Evolutionary conservation across 1,284 basidiomycete genomes (phyloP).

Genomic region (Leccinum variabile): DNA sequence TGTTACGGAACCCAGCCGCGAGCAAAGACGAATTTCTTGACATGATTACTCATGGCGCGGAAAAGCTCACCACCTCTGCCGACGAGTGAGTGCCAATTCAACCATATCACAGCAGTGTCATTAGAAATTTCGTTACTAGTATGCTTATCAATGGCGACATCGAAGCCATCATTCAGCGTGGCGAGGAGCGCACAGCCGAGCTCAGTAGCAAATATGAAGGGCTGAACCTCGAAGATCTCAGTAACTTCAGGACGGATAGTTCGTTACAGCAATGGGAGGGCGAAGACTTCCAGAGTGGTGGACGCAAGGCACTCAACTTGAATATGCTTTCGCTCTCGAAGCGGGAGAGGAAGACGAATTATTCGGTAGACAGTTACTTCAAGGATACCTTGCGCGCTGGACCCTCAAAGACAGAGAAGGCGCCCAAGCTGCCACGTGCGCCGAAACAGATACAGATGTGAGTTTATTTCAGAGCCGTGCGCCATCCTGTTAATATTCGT

Average conservation of each 20-base stretch:
- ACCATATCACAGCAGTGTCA: neutral
- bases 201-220: constrained; percentile 93
- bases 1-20: constrained; percentile 52
- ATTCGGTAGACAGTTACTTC: constrained; percentile 93
- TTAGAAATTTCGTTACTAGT: constrained; percentile 38
- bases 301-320: constrained; percentile 73
- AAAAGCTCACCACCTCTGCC: constrained; percentile 87
- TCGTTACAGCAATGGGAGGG: constrained; percentile 95
- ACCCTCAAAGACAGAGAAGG: constrained; percentile 79
- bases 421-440: constrained; percentile 84
- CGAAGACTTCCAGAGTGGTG: constrained; percentile 80
- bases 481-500: neutral
- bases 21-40: constrained; percentile 97
- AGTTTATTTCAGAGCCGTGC: constrained; percentile 31
- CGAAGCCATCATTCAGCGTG: constrained; percentile 89
- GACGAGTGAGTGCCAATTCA: constrained; percentile 51
- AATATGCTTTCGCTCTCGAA: constrained; percentile 92
- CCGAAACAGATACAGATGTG: constrained; percentile 88
- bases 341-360: constrained; percentile 94
- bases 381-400: constrained; percentile 87
- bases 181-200: constrained; percentile 88
- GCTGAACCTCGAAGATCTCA: constrained; percentile 88
- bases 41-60: constrained; percentile 98
- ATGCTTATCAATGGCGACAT: constrained; percentile 90
- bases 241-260: constrained; percentile 95